Percentiles rank a stretch among this genome's conserved stretches.
Conservation (phyloP, 352 stramenopile species). For the Pythium rishiriense region DNA sequence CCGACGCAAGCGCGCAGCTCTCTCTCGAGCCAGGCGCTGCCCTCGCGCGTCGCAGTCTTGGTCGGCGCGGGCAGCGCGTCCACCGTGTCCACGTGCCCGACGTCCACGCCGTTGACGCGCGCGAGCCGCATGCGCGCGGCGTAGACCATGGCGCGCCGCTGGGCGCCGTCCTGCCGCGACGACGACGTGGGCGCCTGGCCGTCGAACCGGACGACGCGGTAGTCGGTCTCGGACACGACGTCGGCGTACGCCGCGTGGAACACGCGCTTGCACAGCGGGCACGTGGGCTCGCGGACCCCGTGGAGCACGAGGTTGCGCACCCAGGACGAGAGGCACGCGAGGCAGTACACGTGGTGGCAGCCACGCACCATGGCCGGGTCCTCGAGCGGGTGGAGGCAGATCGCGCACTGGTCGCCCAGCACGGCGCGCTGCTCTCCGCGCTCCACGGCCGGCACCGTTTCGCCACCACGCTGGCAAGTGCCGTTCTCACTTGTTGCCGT, state of each 20-base stretch:
- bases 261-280: slow-evolving; percentile 65
- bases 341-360: slow-evolving; percentile 79
- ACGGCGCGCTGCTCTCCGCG: slow-evolving; percentile 32
- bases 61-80: slow-evolving; percentile 23
- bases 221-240: slow-evolving; percentile 67
- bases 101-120: slow-evolving; percentile 40
- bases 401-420: slow-evolving; percentile 66
- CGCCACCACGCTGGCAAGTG: slow-evolving; percentile 18
- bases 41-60: slow-evolving; percentile 57
- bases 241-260: slow-evolving; percentile 64
- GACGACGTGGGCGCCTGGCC: slow-evolving; percentile 22
- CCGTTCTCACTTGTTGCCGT: slow-evolving; percentile 7
- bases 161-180: slow-evolving; percentile 15
- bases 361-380: slow-evolving; percentile 56
- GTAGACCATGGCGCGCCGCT: slow-evolving; percentile 62
- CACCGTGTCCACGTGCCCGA: slow-evolving; percentile 13
- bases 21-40: slow-evolving; percentile 56
- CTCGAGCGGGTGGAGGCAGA: slow-evolving; percentile 62
- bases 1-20: slow-evolving; percentile 72
- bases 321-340: slow-evolving; percentile 67
- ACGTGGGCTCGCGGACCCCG: slow-evolving; percentile 50
- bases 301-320: slow-evolving; percentile 55
- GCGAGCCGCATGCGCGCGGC: slow-evolving; percentile 47
- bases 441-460: slow-evolving; percentile 9
- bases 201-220: slow-evolving; percentile 53